These are phyloP conservation scores for Boletus pseudo-olivaceus DNA, from an alignment of 768 basidiomycete genomes.

Conservation along the genomic window DNA sequence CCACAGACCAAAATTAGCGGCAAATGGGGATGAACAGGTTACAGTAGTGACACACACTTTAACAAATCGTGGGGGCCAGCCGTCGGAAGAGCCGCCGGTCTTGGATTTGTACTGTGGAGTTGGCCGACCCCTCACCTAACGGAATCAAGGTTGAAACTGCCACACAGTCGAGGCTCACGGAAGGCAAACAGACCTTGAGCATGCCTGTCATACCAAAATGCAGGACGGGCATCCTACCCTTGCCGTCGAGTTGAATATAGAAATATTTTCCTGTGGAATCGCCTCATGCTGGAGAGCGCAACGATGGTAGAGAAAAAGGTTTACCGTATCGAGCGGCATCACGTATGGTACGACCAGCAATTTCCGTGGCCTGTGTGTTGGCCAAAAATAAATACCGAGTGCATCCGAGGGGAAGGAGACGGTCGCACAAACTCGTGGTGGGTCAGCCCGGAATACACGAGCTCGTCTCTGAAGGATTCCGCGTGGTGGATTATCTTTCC, in stretches of 20 bases:
- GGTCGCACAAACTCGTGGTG: slow-evolving; percentile 58
- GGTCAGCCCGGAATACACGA: slow-evolving; percentile 58
- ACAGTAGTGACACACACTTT: slow-evolving; percentile 39
- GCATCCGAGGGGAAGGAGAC: neutral
- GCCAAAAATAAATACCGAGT: slow-evolving; percentile 7
- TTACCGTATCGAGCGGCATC: slow-evolving; percentile 54
- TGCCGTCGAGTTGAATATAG: slow-evolving; percentile 60
- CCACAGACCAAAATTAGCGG: neutral
- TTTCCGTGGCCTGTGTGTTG: slow-evolving; percentile 45
- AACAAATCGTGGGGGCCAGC: slow-evolving; percentile 66
- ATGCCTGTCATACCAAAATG: slow-evolving; percentile 90
- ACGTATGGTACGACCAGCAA: slow-evolving; percentile 46
- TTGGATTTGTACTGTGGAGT: slow-evolving; percentile 49
- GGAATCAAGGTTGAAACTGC: neutral
- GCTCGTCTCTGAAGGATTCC: slow-evolving; percentile 54
- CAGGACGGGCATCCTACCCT: slow-evolving; percentile 61
- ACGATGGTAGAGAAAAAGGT: neutral
- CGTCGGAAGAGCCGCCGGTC: slow-evolving; percentile 37
- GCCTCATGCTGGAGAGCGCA: neutral
- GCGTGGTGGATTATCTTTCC: slow-evolving; percentile 55
- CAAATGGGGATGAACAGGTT: neutral
- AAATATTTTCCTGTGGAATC: slow-evolving; percentile 52
- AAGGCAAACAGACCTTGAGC: slow-evolving; percentile 47
- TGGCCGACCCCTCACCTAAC: slow-evolving; percentile 45
- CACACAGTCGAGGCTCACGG: neutral